Conservation (phyloP, 139 green algal genomes). For the Pleodorina starrii region DNA sequence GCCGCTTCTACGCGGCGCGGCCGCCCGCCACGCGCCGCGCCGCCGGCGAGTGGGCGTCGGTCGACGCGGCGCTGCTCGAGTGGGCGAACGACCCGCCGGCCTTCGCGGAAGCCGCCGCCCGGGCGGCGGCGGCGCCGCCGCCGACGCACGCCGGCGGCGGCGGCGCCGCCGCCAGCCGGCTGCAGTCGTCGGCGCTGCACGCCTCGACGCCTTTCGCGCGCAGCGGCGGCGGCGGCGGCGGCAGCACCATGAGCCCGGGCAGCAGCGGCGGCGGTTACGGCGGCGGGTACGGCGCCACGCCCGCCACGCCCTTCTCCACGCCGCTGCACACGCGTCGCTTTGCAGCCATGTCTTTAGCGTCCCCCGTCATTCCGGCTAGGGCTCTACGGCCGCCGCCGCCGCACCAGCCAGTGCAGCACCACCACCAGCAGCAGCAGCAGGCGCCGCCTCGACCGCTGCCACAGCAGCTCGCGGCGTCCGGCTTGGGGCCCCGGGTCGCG, state of each 20-base stretch:
- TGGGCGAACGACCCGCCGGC: constrained; percentile 56
- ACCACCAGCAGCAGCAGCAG: neutral
- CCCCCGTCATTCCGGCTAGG: neutral
- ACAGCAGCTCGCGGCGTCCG: too few relatives aligned
- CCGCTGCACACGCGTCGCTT: constrained; percentile 45
- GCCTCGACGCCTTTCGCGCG: neutral
- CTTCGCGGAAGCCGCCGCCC: neutral
- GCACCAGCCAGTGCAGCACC: neutral
- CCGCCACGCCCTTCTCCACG: constrained; percentile 26
- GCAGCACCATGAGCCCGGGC: neutral
- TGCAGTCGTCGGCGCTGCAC: neutral
- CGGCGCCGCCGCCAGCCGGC: neutral
- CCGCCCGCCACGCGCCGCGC: neutral
- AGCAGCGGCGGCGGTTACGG: neutral
- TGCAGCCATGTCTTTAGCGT: constrained; percentile 46
- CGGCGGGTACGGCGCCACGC: neutral
- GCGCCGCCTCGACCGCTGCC: too few relatives aligned
- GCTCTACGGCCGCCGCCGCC: too few relatives aligned
- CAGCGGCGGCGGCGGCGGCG: neutral
- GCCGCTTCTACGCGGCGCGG: constrained; percentile 51
- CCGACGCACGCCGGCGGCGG: neutral
- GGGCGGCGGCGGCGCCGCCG: neutral
- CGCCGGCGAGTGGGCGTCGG: constrained; percentile 55
- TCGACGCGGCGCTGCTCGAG: constrained; percentile 52
- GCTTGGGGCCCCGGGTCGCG: too few relatives aligned